phyloP scores from a whole-genome alignment of 768 basidiomycete species.

The Lanmaoa pseudosensibilis region DNA sequence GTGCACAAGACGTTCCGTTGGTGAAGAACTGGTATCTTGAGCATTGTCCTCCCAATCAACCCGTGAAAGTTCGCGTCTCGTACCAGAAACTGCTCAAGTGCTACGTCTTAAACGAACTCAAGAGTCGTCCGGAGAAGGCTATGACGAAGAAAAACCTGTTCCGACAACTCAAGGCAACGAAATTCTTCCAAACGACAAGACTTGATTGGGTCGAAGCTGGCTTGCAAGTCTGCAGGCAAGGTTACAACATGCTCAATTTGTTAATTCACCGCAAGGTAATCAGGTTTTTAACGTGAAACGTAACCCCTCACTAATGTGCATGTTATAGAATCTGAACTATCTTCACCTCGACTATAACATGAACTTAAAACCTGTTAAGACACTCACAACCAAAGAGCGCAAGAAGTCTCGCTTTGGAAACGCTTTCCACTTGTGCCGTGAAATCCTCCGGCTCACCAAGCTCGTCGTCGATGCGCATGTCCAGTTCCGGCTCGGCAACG shows the following conservation, averaged over 20 bases:
- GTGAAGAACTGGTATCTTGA: conserved; percentile 99
- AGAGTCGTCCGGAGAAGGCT: conserved; percentile 86
- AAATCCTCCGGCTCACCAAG: conserved; percentile 96
- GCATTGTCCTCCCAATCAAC: conserved; percentile 93
- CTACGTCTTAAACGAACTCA: conserved; percentile 92
- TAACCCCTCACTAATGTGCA: not conserved
- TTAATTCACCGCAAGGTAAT: conserved; percentile 95
- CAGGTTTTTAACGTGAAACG: not conserved
- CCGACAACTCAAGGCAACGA: conserved; percentile 94
- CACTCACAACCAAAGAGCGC: conserved; percentile 97
- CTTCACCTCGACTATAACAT: conserved; percentile 97
- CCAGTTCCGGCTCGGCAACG: conserved; percentile 96
- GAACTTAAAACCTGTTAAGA: conserved; percentile 98
- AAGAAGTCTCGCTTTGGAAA: conserved; percentile 99
- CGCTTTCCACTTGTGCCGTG: conserved; percentile 96
- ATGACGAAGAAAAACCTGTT: conserved; percentile 99
- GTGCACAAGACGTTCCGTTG: conserved; percentile 93
- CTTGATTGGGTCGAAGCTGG: conserved; percentile 99
- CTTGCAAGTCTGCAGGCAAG: conserved; percentile 96
- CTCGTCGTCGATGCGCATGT: conserved; percentile 99
- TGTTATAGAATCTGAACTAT: conserved; percentile 78
- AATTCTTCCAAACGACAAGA: conserved; percentile 98
- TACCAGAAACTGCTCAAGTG: conserved; percentile 98
- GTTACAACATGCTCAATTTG: conserved; percentile 99
- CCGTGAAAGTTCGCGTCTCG: conserved; percentile 97